Conservation (phyloP, 2,329 filamentous ascomycete genomes). For the Ilyonectria robusta region DNA sequence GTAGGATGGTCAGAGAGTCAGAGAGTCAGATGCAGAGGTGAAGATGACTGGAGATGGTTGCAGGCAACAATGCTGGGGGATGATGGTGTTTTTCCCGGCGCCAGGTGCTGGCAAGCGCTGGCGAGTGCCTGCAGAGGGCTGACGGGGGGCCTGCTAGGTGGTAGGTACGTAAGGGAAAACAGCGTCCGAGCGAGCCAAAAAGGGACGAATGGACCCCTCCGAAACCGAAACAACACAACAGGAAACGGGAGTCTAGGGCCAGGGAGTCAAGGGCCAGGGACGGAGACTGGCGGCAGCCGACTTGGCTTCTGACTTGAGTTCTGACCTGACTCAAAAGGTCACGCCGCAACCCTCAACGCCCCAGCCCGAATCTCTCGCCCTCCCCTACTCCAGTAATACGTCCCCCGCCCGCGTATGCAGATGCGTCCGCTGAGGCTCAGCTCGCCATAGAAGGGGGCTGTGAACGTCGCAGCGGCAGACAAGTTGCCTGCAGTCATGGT, state of each 20-base stretch:
- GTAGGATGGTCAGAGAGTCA: not conserved
- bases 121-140: too few species aligned
- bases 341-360: not conserved
- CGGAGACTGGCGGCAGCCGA: too few species aligned
- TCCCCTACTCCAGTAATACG: not conserved
- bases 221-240: constrained; percentile 24
- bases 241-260: constrained; percentile 7
- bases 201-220: constrained; percentile 8
- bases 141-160: too few species aligned
- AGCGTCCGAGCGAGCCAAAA: constrained; percentile 9
- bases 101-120: too few species aligned
- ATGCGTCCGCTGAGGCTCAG: constrained; percentile 12
- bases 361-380: constrained; percentile 8
- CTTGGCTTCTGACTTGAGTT: too few species aligned
- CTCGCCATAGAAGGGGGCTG: constrained; percentile 8
- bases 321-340: too few species aligned
- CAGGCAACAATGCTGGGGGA: constrained; percentile 13
- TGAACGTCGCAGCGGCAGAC: not conserved
- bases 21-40: constrained; percentile 1
- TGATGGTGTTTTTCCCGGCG: not conserved
- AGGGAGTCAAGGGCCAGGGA: not conserved
- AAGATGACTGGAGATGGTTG: constrained; percentile 6
- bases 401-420: not conserved
- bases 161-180: too few species aligned
- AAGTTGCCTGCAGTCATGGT: too few species aligned